Evolutionary conservation across 2,329 filamentous ascomycete genomes (phyloP), one percentile per base, ranked within the genome.

Genomic region (Cladosporium sphaerospermum): DNA sequence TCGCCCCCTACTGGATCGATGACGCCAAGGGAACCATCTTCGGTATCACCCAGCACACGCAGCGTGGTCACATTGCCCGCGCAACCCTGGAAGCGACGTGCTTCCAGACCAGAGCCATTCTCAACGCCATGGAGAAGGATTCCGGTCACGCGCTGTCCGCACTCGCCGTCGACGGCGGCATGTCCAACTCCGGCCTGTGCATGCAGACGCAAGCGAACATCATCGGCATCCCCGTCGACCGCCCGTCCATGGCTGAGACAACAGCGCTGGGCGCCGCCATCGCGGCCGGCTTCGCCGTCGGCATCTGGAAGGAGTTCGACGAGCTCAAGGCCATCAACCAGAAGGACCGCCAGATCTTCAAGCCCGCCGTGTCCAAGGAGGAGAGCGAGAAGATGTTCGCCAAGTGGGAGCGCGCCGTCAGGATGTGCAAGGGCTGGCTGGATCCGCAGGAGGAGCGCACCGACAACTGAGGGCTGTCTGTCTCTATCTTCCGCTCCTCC

Each of bases 1-100:
- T 95, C 67, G 90, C 90, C 1, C 90, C 90, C 0, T 95, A 96
- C 71, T 96, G 90, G 90, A 92, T 95, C 57, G 89, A 95, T 66
- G 88, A 95, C 71, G 89, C 89, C 18, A 86, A 90, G 69, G 90
- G 90, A 56, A 95, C 90, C 4, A 82, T 93, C 52, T 91, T 92
- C 63, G 89, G 89, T 45, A 85, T 95, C 59, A 93, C 89, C 0
- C 86, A 89, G 61, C 85, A 89, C 72, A 95, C 89, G 0, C 79
- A 88, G 65, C 83, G 83, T 62, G 87, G 87, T 11, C 89, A 95
- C 67, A 88, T 95, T 61, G 88, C 88, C 46, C 84, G 89, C 57
- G 89, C 89, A 33, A 93, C 89, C 0, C 79, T 95, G 44, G 89
- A 95, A 70, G 88, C 89, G 2, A 90, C 88, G 18, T 93, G 89